phyloP scores from a whole-genome alignment of 345 rosid genomes.

The Camelina neglecta region DNA sequence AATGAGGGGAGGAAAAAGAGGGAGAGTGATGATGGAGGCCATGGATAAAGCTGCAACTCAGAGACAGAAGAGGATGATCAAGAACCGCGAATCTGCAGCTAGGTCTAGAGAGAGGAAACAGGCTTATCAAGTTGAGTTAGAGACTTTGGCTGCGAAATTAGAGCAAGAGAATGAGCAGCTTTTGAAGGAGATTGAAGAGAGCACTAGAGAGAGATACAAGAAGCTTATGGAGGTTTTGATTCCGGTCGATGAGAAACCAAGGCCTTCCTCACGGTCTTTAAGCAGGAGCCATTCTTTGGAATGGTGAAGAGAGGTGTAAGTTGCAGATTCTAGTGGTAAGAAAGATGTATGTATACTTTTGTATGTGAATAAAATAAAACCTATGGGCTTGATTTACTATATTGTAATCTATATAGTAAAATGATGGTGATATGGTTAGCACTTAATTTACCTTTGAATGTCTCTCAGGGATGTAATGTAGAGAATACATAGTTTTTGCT shows the following conservation, averaged over 20 bases:
- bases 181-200: constrained; percentile 77
- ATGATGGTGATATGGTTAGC: constrained; percentile 15
- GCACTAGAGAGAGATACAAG: constrained; percentile 66
- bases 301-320: constrained; percentile 51
- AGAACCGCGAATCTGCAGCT: constrained; percentile 98
- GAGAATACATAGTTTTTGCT: neutral
- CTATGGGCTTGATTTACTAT: constrained; percentile 27
- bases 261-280: constrained; percentile 50
- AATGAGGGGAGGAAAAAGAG: constrained; percentile 64
- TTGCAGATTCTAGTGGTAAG: neutral
- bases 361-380: constrained; percentile 20
- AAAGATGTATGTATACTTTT: neutral
- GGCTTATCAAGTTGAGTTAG: constrained; percentile 93
- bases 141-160: constrained; percentile 68
- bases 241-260: constrained; percentile 70
- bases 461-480: constrained; percentile 1
- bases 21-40: constrained; percentile 72
- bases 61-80: constrained; percentile 96
- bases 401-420: constrained; percentile 14
- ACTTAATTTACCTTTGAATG: neutral
- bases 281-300: constrained; percentile 67
- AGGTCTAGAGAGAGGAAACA: constrained; percentile 94
- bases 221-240: constrained; percentile 82
- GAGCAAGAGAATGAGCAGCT: constrained; percentile 82
- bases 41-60: constrained; percentile 88